phyloP scores from a whole-genome alignment of 1,139 yeast genomes.

The Diutina rugosa region DNA sequence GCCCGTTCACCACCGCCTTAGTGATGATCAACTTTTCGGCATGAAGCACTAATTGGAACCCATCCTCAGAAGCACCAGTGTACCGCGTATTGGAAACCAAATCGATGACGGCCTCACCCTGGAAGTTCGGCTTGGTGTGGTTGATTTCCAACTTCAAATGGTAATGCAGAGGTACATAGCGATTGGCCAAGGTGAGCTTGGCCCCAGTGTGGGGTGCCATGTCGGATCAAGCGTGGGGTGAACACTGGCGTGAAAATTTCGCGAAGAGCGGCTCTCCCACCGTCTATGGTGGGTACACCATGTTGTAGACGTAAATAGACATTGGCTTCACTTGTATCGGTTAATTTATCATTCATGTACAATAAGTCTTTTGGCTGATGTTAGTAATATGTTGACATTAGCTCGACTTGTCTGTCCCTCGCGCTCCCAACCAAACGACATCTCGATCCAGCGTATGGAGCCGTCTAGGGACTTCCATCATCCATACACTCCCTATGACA shows the following conservation, averaged over 20 bases:
- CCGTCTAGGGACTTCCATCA: conserved; percentile 34
- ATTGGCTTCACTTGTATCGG: not conserved
- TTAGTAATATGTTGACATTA: not conserved
- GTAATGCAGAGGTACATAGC: conserved; percentile 30
- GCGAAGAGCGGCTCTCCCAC: not conserved
- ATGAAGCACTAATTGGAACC: conserved; percentile 22
- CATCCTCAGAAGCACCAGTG: conserved; percentile 9
- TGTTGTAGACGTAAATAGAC: not conserved
- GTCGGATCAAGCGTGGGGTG: not conserved
- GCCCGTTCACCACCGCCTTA: conserved; percentile 11
- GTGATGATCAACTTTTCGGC: conserved; percentile 26
- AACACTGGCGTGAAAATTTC: not conserved
- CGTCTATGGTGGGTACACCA: not conserved
- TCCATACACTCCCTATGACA: conserved; percentile 72
- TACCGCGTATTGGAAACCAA: conserved; percentile 15
- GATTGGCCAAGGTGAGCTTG: conserved; percentile 15
- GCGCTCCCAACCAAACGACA: not conserved
- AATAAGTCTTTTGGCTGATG: too few species aligned
- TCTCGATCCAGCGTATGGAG: not conserved
- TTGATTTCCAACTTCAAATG: conserved; percentile 26
- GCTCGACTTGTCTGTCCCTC: not conserved
- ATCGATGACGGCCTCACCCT: conserved; percentile 29
- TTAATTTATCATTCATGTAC: too few species aligned
- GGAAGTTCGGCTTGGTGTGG: conserved; percentile 43
- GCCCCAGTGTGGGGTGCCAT: not conserved